phyloP scores from a whole-genome alignment of 345 rosid species.

The Rhodamnia argentea region DNA sequence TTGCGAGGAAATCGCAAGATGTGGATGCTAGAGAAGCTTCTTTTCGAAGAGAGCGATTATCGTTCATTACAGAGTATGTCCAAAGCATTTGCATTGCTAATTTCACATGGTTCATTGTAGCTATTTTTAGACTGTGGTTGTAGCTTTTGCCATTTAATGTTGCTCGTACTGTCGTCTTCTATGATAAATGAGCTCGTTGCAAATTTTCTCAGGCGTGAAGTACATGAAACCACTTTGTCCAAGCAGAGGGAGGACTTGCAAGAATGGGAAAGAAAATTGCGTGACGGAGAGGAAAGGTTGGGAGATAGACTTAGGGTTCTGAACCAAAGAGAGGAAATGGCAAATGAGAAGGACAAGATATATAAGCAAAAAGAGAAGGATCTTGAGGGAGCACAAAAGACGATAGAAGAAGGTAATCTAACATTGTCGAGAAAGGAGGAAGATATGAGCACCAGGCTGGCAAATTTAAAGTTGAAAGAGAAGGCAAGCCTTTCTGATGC shows the following conservation, averaged over 20 bases:
- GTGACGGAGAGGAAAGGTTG: conserved; percentile 86
- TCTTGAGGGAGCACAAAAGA: conserved; percentile 68
- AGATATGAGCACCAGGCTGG: conserved; percentile 48
- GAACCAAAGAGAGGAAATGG: conserved; percentile 89
- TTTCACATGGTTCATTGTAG: not conserved
- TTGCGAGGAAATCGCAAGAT: conserved; percentile 68
- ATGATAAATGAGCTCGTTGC: not conserved
- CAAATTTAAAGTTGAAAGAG: conserved; percentile 44
- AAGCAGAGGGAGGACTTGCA: conserved; percentile 91
- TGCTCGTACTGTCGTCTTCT: not conserved
- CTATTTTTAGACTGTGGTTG: not conserved
- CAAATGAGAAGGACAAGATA: conserved; percentile 64
- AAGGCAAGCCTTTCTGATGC: conserved; percentile 31
- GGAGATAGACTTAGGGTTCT: conserved; percentile 49
- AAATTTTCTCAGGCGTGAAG: conserved; percentile 49
- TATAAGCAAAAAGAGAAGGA: conserved; percentile 70
- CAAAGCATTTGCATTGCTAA: not conserved
- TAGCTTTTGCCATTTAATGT: not conserved
- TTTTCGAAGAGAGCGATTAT: conserved; percentile 61
- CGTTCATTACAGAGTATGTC: conserved; percentile 72
- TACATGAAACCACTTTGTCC: conserved; percentile 49
- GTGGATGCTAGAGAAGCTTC: conserved; percentile 61
- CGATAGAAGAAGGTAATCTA: conserved; percentile 51
- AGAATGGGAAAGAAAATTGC: conserved; percentile 85
- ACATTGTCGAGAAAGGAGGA: conserved; percentile 61